A percentile compares a stretch with the other conserved stretches of the same genome.
These are phyloP conservation scores for Alternaria hordeiaustralica DNA, from an alignment of 2,329 filamentous ascomycete genomes.

Conservation along the genomic window DNA sequence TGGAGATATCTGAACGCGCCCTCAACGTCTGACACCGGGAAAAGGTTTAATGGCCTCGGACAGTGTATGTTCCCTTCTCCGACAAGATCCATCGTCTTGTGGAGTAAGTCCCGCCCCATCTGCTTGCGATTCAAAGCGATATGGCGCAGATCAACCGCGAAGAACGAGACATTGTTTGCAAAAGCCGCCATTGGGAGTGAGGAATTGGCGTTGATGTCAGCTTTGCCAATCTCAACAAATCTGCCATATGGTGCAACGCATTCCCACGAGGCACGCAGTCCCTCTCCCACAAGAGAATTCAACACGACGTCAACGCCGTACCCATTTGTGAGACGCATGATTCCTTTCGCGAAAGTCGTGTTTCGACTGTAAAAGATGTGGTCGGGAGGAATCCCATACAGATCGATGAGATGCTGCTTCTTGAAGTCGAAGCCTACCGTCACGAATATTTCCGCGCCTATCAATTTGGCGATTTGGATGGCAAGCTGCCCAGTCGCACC, in stretches of 20 bases:
- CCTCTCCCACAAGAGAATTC: slow-evolving; percentile 35
- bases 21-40: neutral
- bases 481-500: slow-evolving; percentile 31
- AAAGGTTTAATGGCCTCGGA: neutral
- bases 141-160: neutral
- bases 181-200: slow-evolving; percentile 16
- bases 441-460: slow-evolving; percentile 31
- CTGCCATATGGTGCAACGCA: slow-evolving; percentile 48
- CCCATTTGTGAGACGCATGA: slow-evolving; percentile 19
- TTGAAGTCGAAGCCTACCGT: slow-evolving; percentile 32
- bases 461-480: slow-evolving; percentile 25
- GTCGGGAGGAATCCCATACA: slow-evolving; percentile 26
- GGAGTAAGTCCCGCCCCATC: neutral
- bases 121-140: slow-evolving; percentile 17
- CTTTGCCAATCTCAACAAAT: slow-evolving; percentile 27
- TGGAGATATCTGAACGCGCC: neutral
- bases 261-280: slow-evolving; percentile 39
- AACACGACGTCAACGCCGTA: slow-evolving; percentile 45
- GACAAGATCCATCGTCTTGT: neutral
- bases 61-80: neutral
- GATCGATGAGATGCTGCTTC: slow-evolving; percentile 15
- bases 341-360: neutral
- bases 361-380: slow-evolving; percentile 44
- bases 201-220: slow-evolving; percentile 8
- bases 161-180: neutral